Conservation (phyloP, 176 grass and related monocot species). For the Typha latifolia region DNA sequence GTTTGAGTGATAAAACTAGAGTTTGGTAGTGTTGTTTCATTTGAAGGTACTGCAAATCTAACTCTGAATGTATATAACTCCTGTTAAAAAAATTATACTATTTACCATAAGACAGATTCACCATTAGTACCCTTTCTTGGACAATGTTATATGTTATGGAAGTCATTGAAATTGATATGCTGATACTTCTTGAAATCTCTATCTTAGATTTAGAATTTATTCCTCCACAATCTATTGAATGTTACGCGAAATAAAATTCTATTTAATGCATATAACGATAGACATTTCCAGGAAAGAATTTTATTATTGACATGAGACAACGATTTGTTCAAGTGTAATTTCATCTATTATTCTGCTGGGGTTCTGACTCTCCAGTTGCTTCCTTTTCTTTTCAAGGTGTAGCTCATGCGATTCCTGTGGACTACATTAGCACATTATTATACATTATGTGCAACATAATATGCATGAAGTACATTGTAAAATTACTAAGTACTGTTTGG, state of each 20-base stretch:
- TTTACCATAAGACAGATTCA: background rate
- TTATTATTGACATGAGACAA: background rate
- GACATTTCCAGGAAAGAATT: background rate
- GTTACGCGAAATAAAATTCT: background rate
- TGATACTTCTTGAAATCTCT: too few species aligned
- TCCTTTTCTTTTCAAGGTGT: background rate
- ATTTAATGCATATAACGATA: background rate
- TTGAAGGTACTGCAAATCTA: background rate
- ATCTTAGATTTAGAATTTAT: too few species aligned
- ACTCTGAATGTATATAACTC: background rate
- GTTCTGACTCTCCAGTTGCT: background rate
- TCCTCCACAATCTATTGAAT: too few species aligned
- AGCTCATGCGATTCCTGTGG: background rate
- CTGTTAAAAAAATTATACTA: background rate
- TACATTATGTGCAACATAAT: background rate
- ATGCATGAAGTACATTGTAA: background rate
- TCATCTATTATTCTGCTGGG: background rate
- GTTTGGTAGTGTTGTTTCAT: background rate
- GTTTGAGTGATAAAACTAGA: background rate
- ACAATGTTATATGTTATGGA: background rate
- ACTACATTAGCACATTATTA: background rate
- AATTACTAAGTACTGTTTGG: background rate
- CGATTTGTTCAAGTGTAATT: background rate
- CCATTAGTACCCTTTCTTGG: background rate
- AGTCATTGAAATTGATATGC: too few species aligned